phyloP scores from a whole-genome alignment of 805 yeast species.

The Ogataea nitratoaversa region DNA sequence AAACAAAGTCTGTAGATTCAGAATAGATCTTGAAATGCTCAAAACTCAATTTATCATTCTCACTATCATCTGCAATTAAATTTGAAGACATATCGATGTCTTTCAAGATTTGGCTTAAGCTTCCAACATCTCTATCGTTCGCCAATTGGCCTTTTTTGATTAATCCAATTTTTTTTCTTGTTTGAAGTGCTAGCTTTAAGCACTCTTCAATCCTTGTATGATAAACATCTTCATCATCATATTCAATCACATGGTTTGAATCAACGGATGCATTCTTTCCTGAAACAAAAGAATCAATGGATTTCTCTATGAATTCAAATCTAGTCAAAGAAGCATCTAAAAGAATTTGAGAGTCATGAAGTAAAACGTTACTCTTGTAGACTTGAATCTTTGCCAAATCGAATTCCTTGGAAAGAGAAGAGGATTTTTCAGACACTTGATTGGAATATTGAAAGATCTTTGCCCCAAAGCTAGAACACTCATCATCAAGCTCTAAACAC shows the following conservation, averaged over 20 bases:
- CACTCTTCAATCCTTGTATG: constrained; percentile 14
- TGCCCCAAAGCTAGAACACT: constrained; percentile 2
- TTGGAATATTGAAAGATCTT: constrained; percentile 6
- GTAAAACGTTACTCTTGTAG: constrained; percentile 24
- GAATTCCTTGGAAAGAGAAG: constrained; percentile 10
- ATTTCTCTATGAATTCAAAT: constrained; percentile 20
- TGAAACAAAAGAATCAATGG: constrained; percentile 6
- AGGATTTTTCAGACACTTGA: constrained; percentile 7
- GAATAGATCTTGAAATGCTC: constrained; percentile 12
- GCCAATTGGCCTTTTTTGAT: constrained; percentile 1
- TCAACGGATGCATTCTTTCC: not conserved
- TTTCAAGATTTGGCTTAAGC: constrained; percentile 9
- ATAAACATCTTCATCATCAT: not conserved
- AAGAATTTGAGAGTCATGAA: constrained; percentile 23
- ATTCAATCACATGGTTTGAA: not conserved
- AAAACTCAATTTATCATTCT: not conserved
- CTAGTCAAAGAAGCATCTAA: constrained; percentile 27
- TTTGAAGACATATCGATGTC: constrained; percentile 8
- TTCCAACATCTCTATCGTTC: constrained; percentile 2
- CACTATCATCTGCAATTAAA: not conserved
- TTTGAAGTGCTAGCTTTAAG: constrained; percentile 14
- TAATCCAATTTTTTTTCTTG: constrained; percentile 10
- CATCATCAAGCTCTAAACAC: constrained; percentile 2
- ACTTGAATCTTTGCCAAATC: constrained; percentile 21
- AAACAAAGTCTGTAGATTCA: constrained; percentile 19